Evolutionary conservation across 1,284 basidiomycete species (phyloP), one percentile per base, ranked within the genome.

Genomic region (Testicularia cyperi): DNA sequence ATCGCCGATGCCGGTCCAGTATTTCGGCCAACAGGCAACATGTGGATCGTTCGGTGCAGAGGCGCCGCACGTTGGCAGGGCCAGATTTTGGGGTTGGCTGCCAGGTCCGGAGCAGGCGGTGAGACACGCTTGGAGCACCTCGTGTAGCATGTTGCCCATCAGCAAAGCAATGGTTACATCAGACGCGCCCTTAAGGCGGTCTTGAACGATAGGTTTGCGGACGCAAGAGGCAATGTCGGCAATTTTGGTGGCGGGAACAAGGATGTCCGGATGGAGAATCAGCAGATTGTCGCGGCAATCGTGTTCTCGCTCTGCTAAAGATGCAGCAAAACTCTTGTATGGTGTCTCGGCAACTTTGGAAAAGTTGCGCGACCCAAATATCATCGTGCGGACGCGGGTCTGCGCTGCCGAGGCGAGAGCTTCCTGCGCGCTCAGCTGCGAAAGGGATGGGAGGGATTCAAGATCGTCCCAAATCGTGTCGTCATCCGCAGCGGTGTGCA

Each of bases 121-220:
- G 13, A 75, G 48, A 29, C 72, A 75, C 2, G 70, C 68, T 38
- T 75, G 73, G 7, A 75, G 44, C 13, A 75, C 42, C 19, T 64
- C 70, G 39, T 75, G 73, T 1, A 74, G 62, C 61, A 74, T 67
- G 26, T 51, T 70, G 8, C 73, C 73, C 58, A 74, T 61, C 20
- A 73, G 58, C 6, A 74, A 46, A 26, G 53, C 47, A 26, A 60
- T 26, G n/a, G 56, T 49, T 1, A 61, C 27, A 24, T 71, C 68
- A 4, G 55, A 55, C 4, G 62, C 44, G 16, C 58, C 45, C 5
- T 61, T 49, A 15, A 75, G 31, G 3, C 65, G 56, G 35, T 66
- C 65, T 35, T 72, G 68, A 1, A 75, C 44, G 34, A 74, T 53
- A 13, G 73, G 60, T 33, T 60, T 65, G 14, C 73, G 69, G 38